These are phyloP conservation scores for Carallia brachiata DNA, from an alignment of 345 rosid species.

Conservation along the genomic window DNA sequence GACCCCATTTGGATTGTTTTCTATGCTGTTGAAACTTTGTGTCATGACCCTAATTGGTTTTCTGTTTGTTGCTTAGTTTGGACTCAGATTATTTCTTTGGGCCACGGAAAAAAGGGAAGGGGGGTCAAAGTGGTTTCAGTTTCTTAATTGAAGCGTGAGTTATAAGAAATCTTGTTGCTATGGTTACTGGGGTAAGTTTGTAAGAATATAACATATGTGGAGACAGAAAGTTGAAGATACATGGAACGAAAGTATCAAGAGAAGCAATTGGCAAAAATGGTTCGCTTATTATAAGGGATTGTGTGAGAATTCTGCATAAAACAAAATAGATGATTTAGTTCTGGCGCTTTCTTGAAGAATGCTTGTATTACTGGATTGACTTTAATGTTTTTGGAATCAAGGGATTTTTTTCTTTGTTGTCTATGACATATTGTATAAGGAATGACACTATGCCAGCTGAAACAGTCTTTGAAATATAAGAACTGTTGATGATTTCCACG, in stretches of 20 bases:
- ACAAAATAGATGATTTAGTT: not conserved
- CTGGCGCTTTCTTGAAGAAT: not conserved
- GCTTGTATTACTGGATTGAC: conserved; percentile 2
- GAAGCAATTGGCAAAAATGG: not conserved
- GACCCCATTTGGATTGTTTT: not conserved
- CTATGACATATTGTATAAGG: not conserved
- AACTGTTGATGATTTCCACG: not conserved
- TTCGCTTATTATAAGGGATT: not conserved
- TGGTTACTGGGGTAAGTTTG: not conserved
- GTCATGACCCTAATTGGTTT: not conserved
- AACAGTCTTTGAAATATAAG: not conserved
- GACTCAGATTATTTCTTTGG: not conserved
- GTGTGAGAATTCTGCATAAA: not conserved
- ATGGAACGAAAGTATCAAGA: not conserved
- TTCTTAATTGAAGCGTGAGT: not conserved
- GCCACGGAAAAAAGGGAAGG: conserved; percentile 23
- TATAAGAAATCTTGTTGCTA: not conserved
- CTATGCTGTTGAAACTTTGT: not conserved
- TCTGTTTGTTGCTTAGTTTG: not conserved
- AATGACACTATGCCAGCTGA: not conserved
- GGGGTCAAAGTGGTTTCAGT: not conserved
- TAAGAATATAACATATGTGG: not conserved
- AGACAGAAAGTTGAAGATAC: conserved; percentile 19
- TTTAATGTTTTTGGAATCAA: no score
- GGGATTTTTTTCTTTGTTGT: not conserved